Evolutionary conservation across 2,329 filamentous ascomycete species (phyloP).

Genomic region (Fulvia fulva): DNA sequence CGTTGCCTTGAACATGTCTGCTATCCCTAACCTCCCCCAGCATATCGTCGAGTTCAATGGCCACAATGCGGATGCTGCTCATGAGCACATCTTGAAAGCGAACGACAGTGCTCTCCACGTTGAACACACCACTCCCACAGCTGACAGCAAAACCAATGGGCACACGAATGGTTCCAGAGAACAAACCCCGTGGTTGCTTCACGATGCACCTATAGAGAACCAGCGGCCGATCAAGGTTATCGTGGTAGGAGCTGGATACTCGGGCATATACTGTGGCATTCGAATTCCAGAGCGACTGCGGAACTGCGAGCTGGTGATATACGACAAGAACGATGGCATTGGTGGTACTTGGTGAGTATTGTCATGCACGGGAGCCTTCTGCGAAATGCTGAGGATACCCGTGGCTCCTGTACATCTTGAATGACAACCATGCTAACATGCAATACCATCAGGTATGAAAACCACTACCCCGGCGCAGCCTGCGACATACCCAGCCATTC

Average conservation of each 20-base stretch:
- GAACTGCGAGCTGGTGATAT: conserved; percentile 40
- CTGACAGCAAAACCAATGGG: conserved; percentile 14
- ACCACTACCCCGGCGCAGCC: conserved; percentile 42
- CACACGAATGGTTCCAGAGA: not conserved
- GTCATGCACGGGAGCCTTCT: not conserved
- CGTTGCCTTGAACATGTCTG: conserved; percentile 30
- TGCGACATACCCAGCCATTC: conserved; percentile 42
- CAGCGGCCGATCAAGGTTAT: conserved; percentile 41
- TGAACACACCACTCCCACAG: conserved; percentile 16
- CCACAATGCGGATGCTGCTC: conserved; percentile 17
- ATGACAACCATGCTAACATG: too few relatives aligned
- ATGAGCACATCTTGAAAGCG: conserved; percentile 18
- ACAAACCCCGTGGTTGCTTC: conserved; percentile 28
- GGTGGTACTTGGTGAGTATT: conserved; percentile 23
- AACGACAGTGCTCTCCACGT: conserved; percentile 14
- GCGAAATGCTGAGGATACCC: too few relatives aligned
- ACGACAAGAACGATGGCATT: conserved; percentile 43
- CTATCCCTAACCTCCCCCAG: conserved; percentile 31
- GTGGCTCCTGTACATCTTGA: too few relatives aligned
- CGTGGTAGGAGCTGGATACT: conserved; percentile 44
- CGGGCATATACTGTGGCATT: conserved; percentile 43
- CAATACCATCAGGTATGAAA: conserved; percentile 34
- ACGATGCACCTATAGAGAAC: conserved; percentile 41
- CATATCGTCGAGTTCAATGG: conserved; percentile 11
- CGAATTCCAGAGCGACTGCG: conserved; percentile 39